Evolutionary conservation across 208 protist species (phyloP).

Genomic region (Giardia muris): DNA sequence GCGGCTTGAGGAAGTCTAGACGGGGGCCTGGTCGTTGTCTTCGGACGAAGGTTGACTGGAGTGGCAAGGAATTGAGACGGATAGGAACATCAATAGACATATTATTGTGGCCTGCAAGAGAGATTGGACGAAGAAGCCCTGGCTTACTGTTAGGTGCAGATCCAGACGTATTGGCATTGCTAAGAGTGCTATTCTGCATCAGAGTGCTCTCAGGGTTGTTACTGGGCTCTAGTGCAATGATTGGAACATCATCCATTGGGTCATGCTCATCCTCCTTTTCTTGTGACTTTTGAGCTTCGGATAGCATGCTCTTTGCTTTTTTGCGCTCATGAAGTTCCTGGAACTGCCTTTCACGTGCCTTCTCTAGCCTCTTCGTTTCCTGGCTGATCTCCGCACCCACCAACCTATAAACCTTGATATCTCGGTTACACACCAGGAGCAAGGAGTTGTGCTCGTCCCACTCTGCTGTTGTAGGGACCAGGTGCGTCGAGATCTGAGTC

Average conservation of each 20-base stretch:
- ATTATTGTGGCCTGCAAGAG: not conserved
- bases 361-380: not conserved
- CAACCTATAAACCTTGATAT: not conserved
- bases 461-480: not conserved
- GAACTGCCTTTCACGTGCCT: not conserved
- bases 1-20: not conserved
- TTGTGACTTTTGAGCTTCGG: not conserved
- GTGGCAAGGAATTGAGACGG: not conserved
- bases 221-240: not conserved
- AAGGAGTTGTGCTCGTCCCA: not conserved
- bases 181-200: not conserved
- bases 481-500: not conserved
- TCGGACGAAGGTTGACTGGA: not conserved
- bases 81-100: not conserved
- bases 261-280: not conserved
- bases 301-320: not conserved
- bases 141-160: not conserved
- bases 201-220: not conserved
- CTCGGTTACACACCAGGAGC: not conserved
- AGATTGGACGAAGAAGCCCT: not conserved
- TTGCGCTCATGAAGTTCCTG: not conserved
- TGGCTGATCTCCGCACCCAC: not conserved
- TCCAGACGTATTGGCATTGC: not conserved
- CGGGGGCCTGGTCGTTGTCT: not conserved
- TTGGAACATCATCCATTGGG: not conserved